Percentiles rank a stretch among this genome's conserved stretches.
These are phyloP conservation scores for Tetraselmis striata DNA, from an alignment of 139 green algal genomes.

Conservation along the genomic window DNA sequence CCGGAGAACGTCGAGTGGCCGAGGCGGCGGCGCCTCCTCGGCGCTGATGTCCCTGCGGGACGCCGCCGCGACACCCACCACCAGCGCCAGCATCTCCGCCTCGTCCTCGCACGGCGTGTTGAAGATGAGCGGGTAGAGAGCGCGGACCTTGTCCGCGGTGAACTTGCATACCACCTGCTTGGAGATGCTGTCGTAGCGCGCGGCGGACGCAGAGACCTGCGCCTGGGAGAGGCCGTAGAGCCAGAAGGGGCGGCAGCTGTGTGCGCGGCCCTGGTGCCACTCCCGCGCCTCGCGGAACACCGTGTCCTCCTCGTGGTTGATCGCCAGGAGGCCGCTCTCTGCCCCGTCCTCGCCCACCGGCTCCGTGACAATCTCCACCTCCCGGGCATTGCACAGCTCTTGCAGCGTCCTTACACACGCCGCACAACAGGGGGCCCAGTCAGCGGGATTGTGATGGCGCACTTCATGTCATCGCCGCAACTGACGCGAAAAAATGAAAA, in stretches of 20 bases:
- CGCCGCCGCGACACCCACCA: too few species aligned
- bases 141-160: not conserved
- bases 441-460: not conserved
- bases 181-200: not conserved
- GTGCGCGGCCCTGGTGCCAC: not conserved
- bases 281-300: not conserved
- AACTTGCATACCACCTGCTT: not conserved
- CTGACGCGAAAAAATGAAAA: too few species aligned
- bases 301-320: not conserved
- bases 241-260: not conserved
- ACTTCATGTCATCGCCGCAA: too few species aligned
- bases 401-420: not conserved
- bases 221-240: not conserved
- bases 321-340: not conserved
- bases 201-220: not conserved
- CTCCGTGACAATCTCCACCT: not conserved
- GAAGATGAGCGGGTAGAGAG: not conserved
- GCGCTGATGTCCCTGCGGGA: too few species aligned
- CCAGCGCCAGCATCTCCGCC: not conserved
- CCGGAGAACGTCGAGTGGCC: too few species aligned
- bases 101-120: not conserved
- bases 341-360: not conserved
- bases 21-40: too few species aligned
- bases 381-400: not conserved
- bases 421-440: not conserved